phyloP scores from a whole-genome alignment of 306 rosid species.

The Urtica urens region DNA sequence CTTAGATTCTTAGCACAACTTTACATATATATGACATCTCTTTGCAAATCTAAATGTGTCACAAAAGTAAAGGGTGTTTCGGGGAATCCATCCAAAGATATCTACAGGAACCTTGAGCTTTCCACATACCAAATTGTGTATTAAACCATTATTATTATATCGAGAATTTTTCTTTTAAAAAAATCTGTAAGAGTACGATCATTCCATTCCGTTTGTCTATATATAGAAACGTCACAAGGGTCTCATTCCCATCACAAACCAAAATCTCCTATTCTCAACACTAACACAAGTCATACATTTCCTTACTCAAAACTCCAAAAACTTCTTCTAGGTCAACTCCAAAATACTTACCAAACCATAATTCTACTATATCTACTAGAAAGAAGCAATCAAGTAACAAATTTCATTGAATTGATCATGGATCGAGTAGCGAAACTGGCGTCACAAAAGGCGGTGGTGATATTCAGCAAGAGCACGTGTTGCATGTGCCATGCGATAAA shows the following conservation, averaged over 20 bases:
- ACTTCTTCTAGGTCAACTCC: background rate
- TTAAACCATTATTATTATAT: constrained; percentile 1
- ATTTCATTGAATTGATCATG: constrained; percentile 24
- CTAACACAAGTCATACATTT: background rate
- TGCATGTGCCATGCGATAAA: constrained; percentile 95
- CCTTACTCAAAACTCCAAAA: background rate
- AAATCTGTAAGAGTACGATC: constrained; percentile 1
- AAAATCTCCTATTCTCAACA: background rate
- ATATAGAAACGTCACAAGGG: constrained; percentile 17
- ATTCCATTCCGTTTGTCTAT: background rate
- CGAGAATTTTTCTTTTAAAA: too few relatives aligned
- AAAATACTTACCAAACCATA: background rate
- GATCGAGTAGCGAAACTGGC: constrained; percentile 62
- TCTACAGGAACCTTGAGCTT: constrained; percentile 30
- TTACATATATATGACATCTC: background rate
- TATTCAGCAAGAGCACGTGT: constrained; percentile 94
- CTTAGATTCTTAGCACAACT: constrained; percentile 36
- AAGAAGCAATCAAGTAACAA: background rate
- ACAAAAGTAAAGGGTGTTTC: constrained; percentile 29
- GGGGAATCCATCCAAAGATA: constrained; percentile 21
- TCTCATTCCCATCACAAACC: constrained; percentile 20
- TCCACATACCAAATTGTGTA: constrained; percentile 12
- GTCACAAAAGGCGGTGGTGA: constrained; percentile 87
- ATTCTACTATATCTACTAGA: too few relatives aligned
- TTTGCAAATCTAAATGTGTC: constrained; percentile 13